phyloP scores from a whole-genome alignment of 345 rosid species.

The Euphorbia tirucalli region DNA sequence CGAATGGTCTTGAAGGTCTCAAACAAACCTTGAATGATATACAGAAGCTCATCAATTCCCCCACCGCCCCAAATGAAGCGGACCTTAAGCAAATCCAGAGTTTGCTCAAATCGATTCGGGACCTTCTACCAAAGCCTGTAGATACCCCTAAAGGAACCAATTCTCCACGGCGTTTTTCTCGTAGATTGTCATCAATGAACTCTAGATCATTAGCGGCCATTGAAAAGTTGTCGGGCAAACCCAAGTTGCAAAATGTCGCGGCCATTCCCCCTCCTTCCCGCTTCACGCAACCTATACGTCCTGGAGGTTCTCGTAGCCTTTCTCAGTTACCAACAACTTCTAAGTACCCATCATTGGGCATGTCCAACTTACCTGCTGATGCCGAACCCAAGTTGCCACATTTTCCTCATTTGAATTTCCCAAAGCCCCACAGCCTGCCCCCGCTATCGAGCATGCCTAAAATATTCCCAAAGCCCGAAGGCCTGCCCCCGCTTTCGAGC shows the following conservation, averaged over 20 bases:
- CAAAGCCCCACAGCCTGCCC: neutral
- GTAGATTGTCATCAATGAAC: neutral
- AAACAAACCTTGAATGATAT: neutral
- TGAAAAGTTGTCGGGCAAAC: neutral
- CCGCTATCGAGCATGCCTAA: neutral
- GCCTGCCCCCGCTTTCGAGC: too few relatives aligned
- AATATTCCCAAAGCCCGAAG: too few relatives aligned
- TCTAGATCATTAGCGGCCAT: neutral
- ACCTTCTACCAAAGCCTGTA: neutral
- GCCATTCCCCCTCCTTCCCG: neutral
- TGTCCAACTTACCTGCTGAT: too few relatives aligned
- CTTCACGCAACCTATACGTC: neutral
- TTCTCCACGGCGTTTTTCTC: neutral
- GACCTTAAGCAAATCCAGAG: neutral
- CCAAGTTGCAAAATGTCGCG: neutral
- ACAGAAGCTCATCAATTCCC: neutral
- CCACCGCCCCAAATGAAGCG: neutral
- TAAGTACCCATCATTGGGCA: neutral
- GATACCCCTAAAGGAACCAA: neutral
- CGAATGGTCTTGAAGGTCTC: neutral
- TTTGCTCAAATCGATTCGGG: neutral
- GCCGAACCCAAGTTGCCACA: neutral
- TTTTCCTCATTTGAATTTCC: neutral
- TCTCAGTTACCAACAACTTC: neutral
- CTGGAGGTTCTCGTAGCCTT: neutral